Conservation (phyloP, 192 early-diverging fungal species). For the Chytriomyces confervae region DNA sequence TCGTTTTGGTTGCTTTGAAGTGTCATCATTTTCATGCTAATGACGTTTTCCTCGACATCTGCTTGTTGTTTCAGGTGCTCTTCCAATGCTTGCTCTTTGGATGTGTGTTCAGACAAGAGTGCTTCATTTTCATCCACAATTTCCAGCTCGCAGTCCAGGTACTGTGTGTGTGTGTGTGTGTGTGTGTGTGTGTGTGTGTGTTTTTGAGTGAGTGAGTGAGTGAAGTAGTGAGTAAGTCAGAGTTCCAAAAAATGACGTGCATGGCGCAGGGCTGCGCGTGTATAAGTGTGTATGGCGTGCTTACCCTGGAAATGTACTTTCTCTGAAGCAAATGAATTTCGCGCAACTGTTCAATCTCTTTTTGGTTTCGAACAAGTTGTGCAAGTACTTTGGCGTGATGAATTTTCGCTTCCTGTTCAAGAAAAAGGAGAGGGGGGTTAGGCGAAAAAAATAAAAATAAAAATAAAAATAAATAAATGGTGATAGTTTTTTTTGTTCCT, state of each 20-base stretch:
- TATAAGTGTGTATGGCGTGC: background rate
- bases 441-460: background rate
- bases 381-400: conserved; percentile 34
- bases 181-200: background rate
- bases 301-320: conserved; percentile 34
- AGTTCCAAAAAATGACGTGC: too few species aligned
- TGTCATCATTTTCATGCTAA: conserved; percentile 28
- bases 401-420: conserved; percentile 30
- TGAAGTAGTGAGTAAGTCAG: background rate
- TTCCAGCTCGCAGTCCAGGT: conserved; percentile 36
- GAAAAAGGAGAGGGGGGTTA: background rate
- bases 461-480: background rate
- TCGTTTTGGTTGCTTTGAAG: conserved; percentile 27
- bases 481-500: too few species aligned
- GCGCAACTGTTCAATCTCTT: conserved; percentile 42
- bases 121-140: conserved; percentile 39
- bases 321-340: conserved; percentile 34
- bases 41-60: conserved; percentile 24
- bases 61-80: conserved; percentile 33
- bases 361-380: conserved; percentile 30
- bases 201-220: background rate
- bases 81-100: conserved; percentile 38
- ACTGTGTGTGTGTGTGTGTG: background rate
- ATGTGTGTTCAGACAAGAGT: conserved; percentile 33
- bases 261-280: too few species aligned